phyloP scores from a whole-genome alignment of 2,329 filamentous ascomycete genomes.

The Shiraia bambusicola region DNA sequence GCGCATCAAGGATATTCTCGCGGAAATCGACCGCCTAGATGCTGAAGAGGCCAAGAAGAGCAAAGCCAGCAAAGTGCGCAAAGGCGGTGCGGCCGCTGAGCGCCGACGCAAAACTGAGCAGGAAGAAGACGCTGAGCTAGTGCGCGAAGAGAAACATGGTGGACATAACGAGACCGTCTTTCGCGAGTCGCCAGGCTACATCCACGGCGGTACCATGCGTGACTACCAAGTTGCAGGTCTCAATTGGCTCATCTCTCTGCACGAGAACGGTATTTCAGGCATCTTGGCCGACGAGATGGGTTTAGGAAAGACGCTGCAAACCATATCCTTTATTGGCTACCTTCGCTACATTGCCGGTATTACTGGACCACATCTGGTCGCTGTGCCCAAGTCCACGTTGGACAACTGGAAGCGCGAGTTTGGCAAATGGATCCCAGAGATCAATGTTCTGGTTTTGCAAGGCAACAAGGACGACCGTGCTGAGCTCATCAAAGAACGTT shows the following conservation, averaged over 20 bases:
- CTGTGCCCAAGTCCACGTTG: constrained; percentile 92
- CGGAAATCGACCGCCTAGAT: constrained; percentile 92
- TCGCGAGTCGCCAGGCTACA: constrained; percentile 87
- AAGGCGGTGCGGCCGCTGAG: constrained; percentile 79
- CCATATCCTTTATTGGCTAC: constrained; percentile 94
- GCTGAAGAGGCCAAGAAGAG: constrained; percentile 66
- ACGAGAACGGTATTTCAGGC: constrained; percentile 98
- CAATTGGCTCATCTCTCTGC: constrained; percentile 96
- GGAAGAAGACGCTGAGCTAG: constrained; percentile 90
- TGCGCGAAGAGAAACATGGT: constrained; percentile 84
- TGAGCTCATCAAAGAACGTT: constrained; percentile 80
- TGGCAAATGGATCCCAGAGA: constrained; percentile 88
- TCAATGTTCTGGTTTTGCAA: constrained; percentile 90
- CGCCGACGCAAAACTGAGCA: constrained; percentile 88
- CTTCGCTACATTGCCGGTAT: constrained; percentile 87
- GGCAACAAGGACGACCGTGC: constrained; percentile 93
- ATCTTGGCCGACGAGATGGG: constrained; percentile 99
- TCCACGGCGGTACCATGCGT: constrained; percentile 82
- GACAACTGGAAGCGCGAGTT: constrained; percentile 99
- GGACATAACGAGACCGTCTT: constrained; percentile 80
- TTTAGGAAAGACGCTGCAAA: constrained; percentile 94
- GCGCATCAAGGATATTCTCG: constrained; percentile 89
- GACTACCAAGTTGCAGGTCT: constrained; percentile 95
- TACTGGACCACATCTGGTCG: constrained; percentile 85
- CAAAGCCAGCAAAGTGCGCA: constrained; percentile 74